These are phyloP conservation scores for Linnemannia hyalina DNA, from an alignment of 192 early-diverging fungal species.

Conservation along the genomic window DNA sequence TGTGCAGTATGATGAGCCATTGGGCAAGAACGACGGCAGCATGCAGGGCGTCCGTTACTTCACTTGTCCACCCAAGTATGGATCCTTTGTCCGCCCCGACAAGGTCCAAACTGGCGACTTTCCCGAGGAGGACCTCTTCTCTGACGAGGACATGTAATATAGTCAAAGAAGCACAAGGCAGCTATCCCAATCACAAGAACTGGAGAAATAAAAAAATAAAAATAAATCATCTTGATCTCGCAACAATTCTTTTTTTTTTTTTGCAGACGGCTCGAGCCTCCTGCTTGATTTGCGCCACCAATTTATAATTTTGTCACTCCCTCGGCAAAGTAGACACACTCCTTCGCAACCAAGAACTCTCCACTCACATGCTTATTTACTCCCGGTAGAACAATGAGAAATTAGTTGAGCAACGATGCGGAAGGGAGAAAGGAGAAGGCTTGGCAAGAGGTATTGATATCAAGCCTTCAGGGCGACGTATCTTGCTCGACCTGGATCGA, in stretches of 20 bases:
- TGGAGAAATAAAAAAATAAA: background rate
- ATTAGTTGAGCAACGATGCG: background rate
- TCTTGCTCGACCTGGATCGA: background rate
- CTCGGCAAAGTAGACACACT: background rate
- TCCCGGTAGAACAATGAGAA: background rate
- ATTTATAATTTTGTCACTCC: background rate
- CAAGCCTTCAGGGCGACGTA: no score
- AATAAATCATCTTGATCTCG: no score
- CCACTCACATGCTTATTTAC: background rate
- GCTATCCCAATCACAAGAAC: background rate
- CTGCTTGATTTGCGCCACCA: background rate
- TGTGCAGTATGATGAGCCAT: constrained; percentile 94
- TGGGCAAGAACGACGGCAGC: constrained; percentile 95
- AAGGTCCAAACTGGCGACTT: constrained; percentile 93
- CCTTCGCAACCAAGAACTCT: background rate
- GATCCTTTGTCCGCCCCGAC: constrained; percentile 92
- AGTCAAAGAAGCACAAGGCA: constrained; percentile 7
- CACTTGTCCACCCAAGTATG: constrained; percentile 76
- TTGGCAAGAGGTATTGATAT: no score
- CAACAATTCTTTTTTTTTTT: no score
- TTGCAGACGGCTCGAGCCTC: no score
- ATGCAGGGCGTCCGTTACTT: constrained; percentile 88
- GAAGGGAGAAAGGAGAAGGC: no score
- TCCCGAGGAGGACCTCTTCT: constrained; percentile 89
- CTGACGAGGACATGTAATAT: constrained; percentile 80